phyloP scores from a whole-genome alignment of 805 yeast species.

The Maudiozyma pseudohumilis region DNA sequence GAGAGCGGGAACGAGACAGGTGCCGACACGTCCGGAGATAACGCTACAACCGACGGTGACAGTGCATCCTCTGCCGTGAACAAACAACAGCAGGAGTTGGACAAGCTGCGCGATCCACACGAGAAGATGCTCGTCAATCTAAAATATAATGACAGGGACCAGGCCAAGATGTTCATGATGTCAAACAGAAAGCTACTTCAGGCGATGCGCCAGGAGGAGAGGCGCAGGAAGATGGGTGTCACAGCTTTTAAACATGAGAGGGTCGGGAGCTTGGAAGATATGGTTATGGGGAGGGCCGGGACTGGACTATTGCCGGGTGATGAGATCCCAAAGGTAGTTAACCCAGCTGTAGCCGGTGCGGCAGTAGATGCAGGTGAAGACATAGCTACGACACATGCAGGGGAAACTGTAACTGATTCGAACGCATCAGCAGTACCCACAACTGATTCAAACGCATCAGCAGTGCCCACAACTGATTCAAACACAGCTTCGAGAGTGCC shows the following conservation, averaged over 20 bases:
- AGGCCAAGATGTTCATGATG: constrained; percentile 27
- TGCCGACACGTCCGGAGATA: not conserved
- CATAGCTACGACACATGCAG: no score
- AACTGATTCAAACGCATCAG: no score
- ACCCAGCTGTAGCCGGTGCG: no score
- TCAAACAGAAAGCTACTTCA: constrained; percentile 24
- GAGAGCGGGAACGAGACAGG: not conserved
- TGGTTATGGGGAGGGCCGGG: no score
- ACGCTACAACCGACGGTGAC: not conserved
- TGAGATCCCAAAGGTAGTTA: no score
- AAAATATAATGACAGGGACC: constrained; percentile 28
- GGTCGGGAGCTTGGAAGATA: no score
- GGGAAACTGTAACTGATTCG: no score
- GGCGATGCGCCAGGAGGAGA: constrained; percentile 28
- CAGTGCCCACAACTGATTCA: no score
- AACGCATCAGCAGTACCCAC: no score
- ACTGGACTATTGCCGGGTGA: no score
- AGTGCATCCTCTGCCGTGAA: constrained; percentile 3
- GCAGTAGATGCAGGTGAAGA: no score
- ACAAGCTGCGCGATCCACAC: constrained; percentile 24
- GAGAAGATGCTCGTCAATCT: constrained; percentile 28
- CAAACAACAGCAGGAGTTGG: constrained; percentile 23
- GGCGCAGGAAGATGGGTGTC: constrained; percentile 23
- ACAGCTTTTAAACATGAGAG: constrained; percentile 1
- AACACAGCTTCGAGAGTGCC: no score